Evolutionary conservation across 495 filamentous ascomycete species (phyloP).

Genomic region (Penicillium waksmanii): DNA sequence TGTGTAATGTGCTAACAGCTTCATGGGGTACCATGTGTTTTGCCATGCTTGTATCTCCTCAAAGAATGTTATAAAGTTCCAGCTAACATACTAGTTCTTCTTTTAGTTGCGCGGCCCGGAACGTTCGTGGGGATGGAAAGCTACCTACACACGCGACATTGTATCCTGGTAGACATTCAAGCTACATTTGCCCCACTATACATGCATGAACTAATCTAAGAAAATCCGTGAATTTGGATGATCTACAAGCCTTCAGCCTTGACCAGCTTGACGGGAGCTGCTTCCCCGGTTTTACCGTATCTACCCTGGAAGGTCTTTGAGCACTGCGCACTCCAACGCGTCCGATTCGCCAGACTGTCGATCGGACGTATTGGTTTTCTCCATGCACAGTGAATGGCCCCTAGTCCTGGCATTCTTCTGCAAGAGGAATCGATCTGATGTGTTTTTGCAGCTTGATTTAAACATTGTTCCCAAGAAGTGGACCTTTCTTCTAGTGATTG

Average conservation of each 20-base stretch:
- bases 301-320: not conserved
- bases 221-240: not conserved
- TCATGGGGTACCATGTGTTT: not conserved
- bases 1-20: not conserved
- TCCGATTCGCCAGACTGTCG: not conserved
- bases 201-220: too few species aligned
- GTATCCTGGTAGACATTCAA: not conserved
- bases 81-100: not conserved
- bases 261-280: not conserved
- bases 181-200: not conserved
- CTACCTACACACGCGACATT: not conserved
- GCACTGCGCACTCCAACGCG: not conserved
- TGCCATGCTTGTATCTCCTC: not conserved
- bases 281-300: conserved; percentile 1
- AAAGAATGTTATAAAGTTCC: too few species aligned
- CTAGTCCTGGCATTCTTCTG: conserved; percentile 1
- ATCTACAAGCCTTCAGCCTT: not conserved
- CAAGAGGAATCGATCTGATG: conserved; percentile 7
- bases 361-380: not conserved
- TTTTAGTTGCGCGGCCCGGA: not conserved
- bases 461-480: not conserved
- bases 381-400: not conserved
- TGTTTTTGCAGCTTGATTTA: not conserved
- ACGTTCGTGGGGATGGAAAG: not conserved
- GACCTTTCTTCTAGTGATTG: not conserved